These are phyloP conservation scores for Avena atlantica DNA, from an alignment of 176 grass and related monocot species.

Conservation along the genomic window DNA sequence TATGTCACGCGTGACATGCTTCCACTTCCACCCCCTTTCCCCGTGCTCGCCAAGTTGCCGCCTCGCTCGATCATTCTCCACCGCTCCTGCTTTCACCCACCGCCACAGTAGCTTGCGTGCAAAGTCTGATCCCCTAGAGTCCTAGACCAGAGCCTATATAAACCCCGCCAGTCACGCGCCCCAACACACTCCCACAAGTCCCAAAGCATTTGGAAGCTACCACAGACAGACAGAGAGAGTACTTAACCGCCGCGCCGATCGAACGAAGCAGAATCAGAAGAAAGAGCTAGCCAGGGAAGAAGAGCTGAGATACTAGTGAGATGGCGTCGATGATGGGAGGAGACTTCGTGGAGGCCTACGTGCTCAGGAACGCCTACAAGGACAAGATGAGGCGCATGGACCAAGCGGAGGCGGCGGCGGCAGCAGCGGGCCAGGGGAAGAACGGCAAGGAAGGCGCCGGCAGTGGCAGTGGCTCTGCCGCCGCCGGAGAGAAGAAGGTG, in stretches of 20 bases:
- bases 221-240: no score
- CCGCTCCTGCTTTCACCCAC: not conserved
- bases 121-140: not conserved
- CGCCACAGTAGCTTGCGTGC: conserved; percentile 27
- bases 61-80: not conserved
- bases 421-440: not conserved
- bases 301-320: not conserved
- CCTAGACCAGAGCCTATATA: conserved; percentile 17
- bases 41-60: conserved; percentile 34
- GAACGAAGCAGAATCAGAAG: not conserved
- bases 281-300: no score
- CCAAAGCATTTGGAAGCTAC: not conserved
- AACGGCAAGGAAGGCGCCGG: not conserved
- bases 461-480: not conserved
- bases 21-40: not conserved
- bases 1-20: conserved; percentile 7
- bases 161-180: not conserved
- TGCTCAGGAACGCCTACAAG: conserved; percentile 61
- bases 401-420: not conserved
- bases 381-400: conserved; percentile 56
- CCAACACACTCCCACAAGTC: not conserved
- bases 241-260: not conserved
- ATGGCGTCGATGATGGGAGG: conserved; percentile 73
- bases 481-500: conserved; percentile 25
- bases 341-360: conserved; percentile 63